Evolutionary conservation across 371 early-diverging fungal genomes (phyloP).

Genomic region (Lichtheimia ramosa): DNA sequence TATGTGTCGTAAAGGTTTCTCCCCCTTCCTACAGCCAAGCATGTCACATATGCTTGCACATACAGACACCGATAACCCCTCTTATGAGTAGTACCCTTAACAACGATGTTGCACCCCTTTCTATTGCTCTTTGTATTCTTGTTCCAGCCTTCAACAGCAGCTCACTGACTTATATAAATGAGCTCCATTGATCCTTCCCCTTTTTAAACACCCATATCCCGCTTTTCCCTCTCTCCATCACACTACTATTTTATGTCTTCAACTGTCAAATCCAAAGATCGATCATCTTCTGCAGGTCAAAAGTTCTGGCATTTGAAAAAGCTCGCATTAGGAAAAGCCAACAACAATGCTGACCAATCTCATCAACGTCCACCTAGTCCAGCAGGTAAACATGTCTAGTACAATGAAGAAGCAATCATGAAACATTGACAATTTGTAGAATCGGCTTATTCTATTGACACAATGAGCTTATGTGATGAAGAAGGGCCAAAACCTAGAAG

Average conservation of each 20-base stretch:
- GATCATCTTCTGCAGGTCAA: slow-evolving; percentile 10
- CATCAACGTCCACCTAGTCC: slow-evolving; percentile 13
- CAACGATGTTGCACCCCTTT: background rate
- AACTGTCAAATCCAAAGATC: slow-evolving; percentile 12
- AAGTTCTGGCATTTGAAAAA: slow-evolving; percentile 18
- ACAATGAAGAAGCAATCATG: background rate
- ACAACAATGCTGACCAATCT: slow-evolving; percentile 1
- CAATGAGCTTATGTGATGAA: slow-evolving; percentile 12
- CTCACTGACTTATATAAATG: background rate
- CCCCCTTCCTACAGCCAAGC: too few species aligned
- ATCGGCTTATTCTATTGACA: slow-evolving; percentile 11
- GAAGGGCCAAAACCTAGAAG: slow-evolving; percentile 12
- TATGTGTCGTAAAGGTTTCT: background rate
- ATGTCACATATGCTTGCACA: background rate
- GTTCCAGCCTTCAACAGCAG: background rate
- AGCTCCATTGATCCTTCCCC: background rate
- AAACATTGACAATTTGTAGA: background rate
- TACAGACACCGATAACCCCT: background rate
- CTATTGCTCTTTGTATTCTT: background rate
- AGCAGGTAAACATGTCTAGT: slow-evolving; percentile 2
- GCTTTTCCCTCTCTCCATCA: background rate
- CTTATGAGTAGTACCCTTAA: too few species aligned
- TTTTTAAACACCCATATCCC: background rate
- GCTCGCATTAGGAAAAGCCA: slow-evolving; percentile 13
- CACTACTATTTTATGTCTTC: slow-evolving; percentile 6